These are phyloP conservation scores for Bocquillonia castaneifolia DNA, from an alignment of 441 rosid genomes.

Conservation along the genomic window DNA sequence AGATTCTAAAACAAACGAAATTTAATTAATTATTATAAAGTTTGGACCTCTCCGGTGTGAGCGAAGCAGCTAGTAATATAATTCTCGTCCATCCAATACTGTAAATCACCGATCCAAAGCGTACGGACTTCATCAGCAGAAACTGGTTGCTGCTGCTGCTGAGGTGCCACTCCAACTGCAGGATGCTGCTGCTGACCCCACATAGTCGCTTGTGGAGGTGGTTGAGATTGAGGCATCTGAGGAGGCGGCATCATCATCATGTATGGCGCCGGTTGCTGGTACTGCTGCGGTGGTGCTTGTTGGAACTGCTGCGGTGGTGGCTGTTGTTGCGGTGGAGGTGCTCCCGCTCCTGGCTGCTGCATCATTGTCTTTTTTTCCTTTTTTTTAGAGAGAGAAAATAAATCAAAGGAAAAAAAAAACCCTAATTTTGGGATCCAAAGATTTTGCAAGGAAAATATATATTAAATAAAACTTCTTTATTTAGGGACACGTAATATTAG, in stretches of 20 bases:
- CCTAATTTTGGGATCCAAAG: conserved; percentile 11
- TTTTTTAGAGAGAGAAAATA: not conserved
- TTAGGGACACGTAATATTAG: no score
- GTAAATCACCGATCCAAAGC: conserved; percentile 72
- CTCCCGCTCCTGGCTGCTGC: conserved; percentile 63
- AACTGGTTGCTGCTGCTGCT: conserved; percentile 35
- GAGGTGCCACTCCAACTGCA: no score
- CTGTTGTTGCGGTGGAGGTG: conserved; percentile 35
- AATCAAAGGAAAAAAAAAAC: conserved; percentile 14
- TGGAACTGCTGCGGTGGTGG: conserved; percentile 41
- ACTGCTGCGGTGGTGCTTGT: conserved; percentile 24
- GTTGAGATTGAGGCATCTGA: conserved; percentile 36
- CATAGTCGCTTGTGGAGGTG: conserved; percentile 39
- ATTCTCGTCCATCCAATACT: conserved; percentile 64
- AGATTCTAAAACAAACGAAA: no score
- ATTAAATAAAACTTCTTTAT: no score
- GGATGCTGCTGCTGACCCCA: conserved; percentile 37
- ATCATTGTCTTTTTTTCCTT: conserved; percentile 30
- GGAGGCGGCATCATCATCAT: conserved; percentile 51
- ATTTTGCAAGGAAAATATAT: no score
- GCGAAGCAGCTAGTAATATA: conserved; percentile 40
- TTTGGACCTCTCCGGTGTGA: conserved; percentile 51
- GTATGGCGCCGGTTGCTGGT: conserved; percentile 43
- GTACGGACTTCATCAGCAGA: conserved; percentile 52
- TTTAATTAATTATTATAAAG: not conserved